Base-by-base conservation (phyloP, 2,329 filamentous ascomycete species). In the Lachnellula subtilissima region DNA sequence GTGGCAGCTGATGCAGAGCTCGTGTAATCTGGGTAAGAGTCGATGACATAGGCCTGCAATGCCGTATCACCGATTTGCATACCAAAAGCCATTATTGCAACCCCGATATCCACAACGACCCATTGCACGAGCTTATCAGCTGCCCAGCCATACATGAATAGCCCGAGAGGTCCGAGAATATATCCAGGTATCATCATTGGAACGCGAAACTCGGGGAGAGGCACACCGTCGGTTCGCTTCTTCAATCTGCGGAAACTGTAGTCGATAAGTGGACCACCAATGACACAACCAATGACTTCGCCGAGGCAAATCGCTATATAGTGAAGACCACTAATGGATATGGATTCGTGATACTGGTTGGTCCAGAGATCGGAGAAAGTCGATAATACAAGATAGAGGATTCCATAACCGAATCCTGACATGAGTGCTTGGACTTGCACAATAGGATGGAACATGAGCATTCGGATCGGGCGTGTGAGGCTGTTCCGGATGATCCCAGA, bases 141-240 rank as follows among this genome's bases (percentile, higher is more conserved):
- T 0, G 75, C 72, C 81, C 82, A 85, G 36, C 82, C 81, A 64
- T 83, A 84, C 63, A 78, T 73, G 53, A 83, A 74, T 0, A 84
- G 70, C 0, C 77, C 76, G 9, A 85, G 69, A 0, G 82, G 83
- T 0, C 83, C 52, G 2, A 85, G 56, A 0, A 86, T 45, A 0
- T 76, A 76, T 0, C 78, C 79, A 0, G 80, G 72, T 14, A 81
- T 63, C 69, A 84, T 79, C 0, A 85, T 70, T 0, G 83, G 84
- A 0, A 85, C 73, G 12, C 85, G 80, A 62, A 80, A 83, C 60
- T 89, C 85, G 0, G 85, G 85, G 72, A 19, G 83, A 77, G 64
- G 59, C 86, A 82, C 0, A 82, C 82, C 70, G 0, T 79, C 79
- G 71, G 54, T 23, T 15, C 54, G 53, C 14, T 40, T 32, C 12